phyloP scores from a whole-genome alignment of 208 protist genomes.

The Crithidia bombi region DNA sequence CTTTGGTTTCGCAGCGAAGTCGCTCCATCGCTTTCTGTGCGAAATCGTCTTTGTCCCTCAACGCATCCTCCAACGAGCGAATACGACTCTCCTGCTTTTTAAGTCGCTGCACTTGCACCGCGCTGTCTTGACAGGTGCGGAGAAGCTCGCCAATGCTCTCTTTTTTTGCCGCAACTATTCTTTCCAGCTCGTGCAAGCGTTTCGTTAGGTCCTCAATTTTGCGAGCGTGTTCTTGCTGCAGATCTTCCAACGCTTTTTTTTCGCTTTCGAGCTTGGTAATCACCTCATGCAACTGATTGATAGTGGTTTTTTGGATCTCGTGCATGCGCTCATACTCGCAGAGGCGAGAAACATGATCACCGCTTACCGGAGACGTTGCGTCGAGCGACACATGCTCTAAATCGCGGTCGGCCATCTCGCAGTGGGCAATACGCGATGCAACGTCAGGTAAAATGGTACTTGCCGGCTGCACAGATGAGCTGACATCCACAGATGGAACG shows the following conservation, averaged over 20 bases:
- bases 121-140: constrained; percentile 50
- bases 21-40: constrained; percentile 53
- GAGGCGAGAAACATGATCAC: constrained; percentile 6
- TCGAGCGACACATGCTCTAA: too few relatives aligned
- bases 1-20: constrained; percentile 61
- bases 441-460: too few relatives aligned
- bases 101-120: constrained; percentile 46
- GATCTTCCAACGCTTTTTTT: constrained; percentile 2
- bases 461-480: too few relatives aligned
- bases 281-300: constrained; percentile 24
- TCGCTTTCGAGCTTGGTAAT: constrained; percentile 23
- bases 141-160: constrained; percentile 73
- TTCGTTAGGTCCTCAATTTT: constrained; percentile 22
- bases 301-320: constrained; percentile 23
- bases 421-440: too few relatives aligned
- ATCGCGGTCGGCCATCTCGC: too few relatives aligned
- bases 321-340: constrained; percentile 26
- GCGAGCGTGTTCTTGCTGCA: neutral
- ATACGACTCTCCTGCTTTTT: constrained; percentile 58
- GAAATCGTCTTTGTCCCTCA: constrained; percentile 73
- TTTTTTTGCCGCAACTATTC: constrained; percentile 33
- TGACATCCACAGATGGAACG: too few relatives aligned
- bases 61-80: constrained; percentile 53
- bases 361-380: too few relatives aligned
- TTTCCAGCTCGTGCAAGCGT: constrained; percentile 29